Conservation (phyloP, 129 eudicot genomes). For the Centrapalus pauciflorus region DNA sequence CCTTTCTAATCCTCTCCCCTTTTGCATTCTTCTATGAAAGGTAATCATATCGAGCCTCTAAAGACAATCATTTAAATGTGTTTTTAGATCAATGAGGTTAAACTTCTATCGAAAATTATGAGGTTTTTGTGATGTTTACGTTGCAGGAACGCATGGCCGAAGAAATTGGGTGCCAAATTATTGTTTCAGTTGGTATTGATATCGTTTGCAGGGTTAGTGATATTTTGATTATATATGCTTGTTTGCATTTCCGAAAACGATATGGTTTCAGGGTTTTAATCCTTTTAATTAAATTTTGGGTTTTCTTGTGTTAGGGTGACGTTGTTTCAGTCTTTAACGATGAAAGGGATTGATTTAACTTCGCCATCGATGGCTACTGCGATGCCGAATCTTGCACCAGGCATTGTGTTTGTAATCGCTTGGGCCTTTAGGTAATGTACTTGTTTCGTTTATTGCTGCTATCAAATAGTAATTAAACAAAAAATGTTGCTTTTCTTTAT, state of each 20-base stretch:
- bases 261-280: background rate
- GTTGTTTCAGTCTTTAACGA: constrained; percentile 46
- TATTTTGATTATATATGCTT: background rate
- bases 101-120: background rate
- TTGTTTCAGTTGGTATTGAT: constrained; percentile 46
- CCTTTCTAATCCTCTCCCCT: constrained; percentile 56
- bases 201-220: constrained; percentile 53
- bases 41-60: constrained; percentile 18
- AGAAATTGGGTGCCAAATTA: constrained; percentile 28
- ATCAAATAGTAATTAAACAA: background rate
- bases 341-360: constrained; percentile 49
- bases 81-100: background rate
- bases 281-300: background rate
- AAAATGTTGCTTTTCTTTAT: background rate
- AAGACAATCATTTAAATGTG: background rate
- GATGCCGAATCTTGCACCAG: constrained; percentile 82
- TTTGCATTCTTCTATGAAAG: constrained; percentile 47
- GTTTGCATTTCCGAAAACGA: too few species aligned
- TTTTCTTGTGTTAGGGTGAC: constrained; percentile 44
- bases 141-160: constrained; percentile 63
- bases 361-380: constrained; percentile 79
- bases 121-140: background rate
- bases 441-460: background rate
- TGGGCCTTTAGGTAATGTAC: constrained; percentile 48
- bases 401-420: constrained; percentile 61